These are phyloP conservation scores for Lentinula lateritia DNA, from an alignment of 768 basidiomycete species.

Conservation along the genomic window DNA sequence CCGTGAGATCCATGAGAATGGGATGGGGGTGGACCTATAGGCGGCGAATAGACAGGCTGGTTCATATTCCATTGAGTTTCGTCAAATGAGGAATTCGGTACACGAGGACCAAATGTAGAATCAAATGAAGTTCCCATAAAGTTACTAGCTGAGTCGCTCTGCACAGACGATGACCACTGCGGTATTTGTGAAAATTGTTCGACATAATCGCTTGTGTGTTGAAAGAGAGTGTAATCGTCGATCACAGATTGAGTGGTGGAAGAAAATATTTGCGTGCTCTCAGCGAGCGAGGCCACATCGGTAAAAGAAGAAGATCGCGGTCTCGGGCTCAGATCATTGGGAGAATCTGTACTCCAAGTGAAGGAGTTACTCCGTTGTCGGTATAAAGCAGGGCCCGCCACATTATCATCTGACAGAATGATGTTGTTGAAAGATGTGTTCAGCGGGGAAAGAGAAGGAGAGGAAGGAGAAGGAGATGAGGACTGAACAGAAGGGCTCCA, in stretches of 20 bases:
- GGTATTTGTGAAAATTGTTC: not conserved
- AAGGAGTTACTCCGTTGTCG: slow-evolving; percentile 3
- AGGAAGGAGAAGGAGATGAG: slow-evolving; percentile 5
- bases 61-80: not conserved
- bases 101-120: not conserved
- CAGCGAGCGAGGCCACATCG: not conserved
- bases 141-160: not conserved
- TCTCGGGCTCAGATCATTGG: not conserved
- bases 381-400: not conserved
- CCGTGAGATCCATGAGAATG: not conserved
- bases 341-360: not conserved
- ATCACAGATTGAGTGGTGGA: not conserved
- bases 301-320: slow-evolving; percentile 1
- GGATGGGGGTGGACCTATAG: not conserved
- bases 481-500: slow-evolving; percentile 7
- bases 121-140: not conserved
- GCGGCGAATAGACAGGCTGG: not conserved
- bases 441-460: slow-evolving; percentile 1
- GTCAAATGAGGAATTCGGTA: not conserved
- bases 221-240: not conserved
- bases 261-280: not conserved
- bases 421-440: slow-evolving; percentile 3
- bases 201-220: not conserved
- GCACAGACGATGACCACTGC: not conserved
- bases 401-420: not conserved